Base-by-base conservation (phyloP, 805 yeast species). In the Myxozyma melibiosi region DNA sequence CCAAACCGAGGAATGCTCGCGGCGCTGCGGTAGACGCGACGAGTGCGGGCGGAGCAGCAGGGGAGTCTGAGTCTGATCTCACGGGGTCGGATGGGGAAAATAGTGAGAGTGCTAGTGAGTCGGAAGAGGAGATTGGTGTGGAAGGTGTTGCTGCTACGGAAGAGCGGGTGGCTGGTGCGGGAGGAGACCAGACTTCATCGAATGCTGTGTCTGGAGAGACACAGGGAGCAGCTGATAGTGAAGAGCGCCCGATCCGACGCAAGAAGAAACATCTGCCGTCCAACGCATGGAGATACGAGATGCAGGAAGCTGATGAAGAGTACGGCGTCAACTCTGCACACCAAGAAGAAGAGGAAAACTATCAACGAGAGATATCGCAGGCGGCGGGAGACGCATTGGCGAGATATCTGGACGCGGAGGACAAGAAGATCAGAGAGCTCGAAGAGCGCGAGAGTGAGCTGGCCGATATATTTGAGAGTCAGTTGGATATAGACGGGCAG, bases 211-310 rank as follows among this genome's bases (percentile, higher is more conserved):
- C 48, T 41, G 24, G 27, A 4, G 24, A 8, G 22, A 38, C n/a
- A 4, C 8, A 25, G 6, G 9, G 25, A n/a, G 42, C 30, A 6
- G 22, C 13, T 22, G 39, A 30, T n/a, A n/a, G n/a, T 25, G 35
- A 28, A n/a, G 40, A 14, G 30, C 39, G 7, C 18, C 37, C 33
- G 2, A n/a, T 14, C 18, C 35, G 58, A 3, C 50, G 57, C 13
- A 37, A 38, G 18, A 51, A 31, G 43, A 55, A 55, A 22, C 40
- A 46, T 11, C 42, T 60, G 25, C 63, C 64, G 4, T 60, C 64
- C 18, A 60, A 60, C 34, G 55, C 64, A 2, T 60, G 62, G 62
- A 47, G 64, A n/a, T 60, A 60, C 35, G 55, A 47, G 45, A 43
- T 51, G 7, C 55, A 34, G 16, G 63, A 48, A 34, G 57, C 54